A percentile compares a stretch with the other conserved stretches of the same genome.
These are phyloP conservation scores for Mrakia frigida DNA, from an alignment of 768 basidiomycete genomes.

Conservation along the genomic window DNA sequence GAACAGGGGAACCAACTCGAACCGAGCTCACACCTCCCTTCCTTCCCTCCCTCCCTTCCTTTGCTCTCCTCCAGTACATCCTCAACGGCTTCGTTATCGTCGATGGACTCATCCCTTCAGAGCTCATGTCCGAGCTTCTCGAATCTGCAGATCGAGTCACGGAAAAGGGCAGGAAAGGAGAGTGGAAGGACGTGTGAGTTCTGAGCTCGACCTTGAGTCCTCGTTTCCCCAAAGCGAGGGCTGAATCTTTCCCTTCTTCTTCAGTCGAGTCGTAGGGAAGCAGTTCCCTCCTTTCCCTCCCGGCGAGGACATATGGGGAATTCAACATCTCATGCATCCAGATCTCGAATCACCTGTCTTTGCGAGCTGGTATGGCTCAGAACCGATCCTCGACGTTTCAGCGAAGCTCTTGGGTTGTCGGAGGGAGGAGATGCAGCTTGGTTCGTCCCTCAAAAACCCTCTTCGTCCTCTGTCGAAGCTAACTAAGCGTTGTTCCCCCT, in stretches of 20 bases:
- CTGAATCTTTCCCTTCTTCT: too few relatives aligned
- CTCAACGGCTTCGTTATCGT: background rate
- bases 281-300: too few relatives aligned
- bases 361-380: conserved; percentile 61
- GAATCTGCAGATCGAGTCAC: background rate
- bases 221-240: too few relatives aligned
- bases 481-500: background rate
- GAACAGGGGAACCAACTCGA: background rate
- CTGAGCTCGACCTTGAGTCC: background rate
- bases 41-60: background rate
- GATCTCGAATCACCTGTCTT: conserved; percentile 59
- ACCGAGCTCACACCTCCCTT: background rate
- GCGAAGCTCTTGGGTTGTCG: conserved; percentile 54
- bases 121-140: background rate
- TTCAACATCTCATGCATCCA: conserved; percentile 78
- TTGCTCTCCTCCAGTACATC: background rate
- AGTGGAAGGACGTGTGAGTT: background rate
- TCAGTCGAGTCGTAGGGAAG: too few relatives aligned
- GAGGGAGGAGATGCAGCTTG: conserved; percentile 65
- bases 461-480: background rate
- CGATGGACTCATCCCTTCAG: background rate
- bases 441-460: conserved; percentile 46
- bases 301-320: conserved; percentile 41
- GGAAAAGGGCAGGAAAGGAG: background rate
- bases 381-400: conserved; percentile 49